A percentile compares a stretch with the other conserved stretches of the same genome.
Conservation (phyloP, 129 eudicot species). For the Pittosporum tobira region DNA sequence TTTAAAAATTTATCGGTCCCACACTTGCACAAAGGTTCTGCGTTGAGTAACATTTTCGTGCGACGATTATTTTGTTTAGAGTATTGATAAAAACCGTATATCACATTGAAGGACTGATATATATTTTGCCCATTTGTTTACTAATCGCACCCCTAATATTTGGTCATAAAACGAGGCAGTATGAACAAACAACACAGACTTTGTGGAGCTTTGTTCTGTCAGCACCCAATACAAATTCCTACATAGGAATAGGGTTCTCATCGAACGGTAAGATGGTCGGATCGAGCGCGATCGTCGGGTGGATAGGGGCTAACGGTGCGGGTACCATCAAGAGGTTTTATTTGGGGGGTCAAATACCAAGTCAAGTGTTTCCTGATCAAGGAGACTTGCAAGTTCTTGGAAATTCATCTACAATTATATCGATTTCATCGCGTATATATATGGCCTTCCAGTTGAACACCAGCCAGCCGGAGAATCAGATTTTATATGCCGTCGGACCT, state of each 20-base stretch:
- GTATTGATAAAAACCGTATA: too few species aligned
- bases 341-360: slow-evolving; percentile 41
- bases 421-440: slow-evolving; percentile 29
- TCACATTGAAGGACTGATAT: too few species aligned
- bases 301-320: slow-evolving; percentile 34
- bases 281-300: slow-evolving; percentile 75
- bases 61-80: too few species aligned
- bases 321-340: slow-evolving; percentile 33
- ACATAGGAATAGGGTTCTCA: slow-evolving; percentile 74
- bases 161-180: too few species aligned
- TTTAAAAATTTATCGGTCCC: too few species aligned
- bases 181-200: slow-evolving; percentile 40
- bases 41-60: too few species aligned
- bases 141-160: too few species aligned
- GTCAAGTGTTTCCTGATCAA: slow-evolving; percentile 36
- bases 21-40: too few species aligned
- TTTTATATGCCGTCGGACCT: slow-evolving; percentile 58
- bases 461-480: slow-evolving; percentile 25
- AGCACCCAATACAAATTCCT: slow-evolving; percentile 56
- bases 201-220: slow-evolving; percentile 82
- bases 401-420: slow-evolving; percentile 32
- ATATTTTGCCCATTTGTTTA: too few species aligned
- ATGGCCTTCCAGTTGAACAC: slow-evolving; percentile 52
- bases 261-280: slow-evolving; percentile 76
- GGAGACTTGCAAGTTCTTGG: slow-evolving; percentile 39